Conservation (phyloP, 2,329 filamentous ascomycete genomes). For the Cytospora leucostoma region DNA sequence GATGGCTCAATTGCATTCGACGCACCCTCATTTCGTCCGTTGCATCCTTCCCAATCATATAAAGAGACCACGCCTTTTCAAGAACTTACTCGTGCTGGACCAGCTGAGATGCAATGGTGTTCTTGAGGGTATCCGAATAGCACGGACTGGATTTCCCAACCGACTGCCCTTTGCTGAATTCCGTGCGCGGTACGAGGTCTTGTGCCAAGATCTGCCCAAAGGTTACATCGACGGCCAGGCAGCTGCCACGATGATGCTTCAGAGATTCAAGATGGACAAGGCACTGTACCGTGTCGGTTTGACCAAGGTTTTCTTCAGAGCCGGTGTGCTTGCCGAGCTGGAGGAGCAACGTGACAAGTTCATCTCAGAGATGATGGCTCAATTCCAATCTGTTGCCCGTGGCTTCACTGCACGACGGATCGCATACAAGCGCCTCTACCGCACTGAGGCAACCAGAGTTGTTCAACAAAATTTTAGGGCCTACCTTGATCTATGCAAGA, state of each 20-base stretch:
- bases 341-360: conserved; percentile 93
- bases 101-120: conserved; percentile 99
- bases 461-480: conserved; percentile 93
- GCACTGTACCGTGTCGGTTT: conserved; percentile 89
- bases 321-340: conserved; percentile 91
- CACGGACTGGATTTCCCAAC: conserved; percentile 95
- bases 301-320: conserved; percentile 97
- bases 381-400: conserved; percentile 88
- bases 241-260: conserved; percentile 81
- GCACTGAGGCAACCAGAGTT: conserved; percentile 90
- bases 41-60: conserved; percentile 99
- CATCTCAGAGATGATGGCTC: conserved; percentile 90
- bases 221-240: conserved; percentile 89
- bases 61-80: conserved; percentile 91
- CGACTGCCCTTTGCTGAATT: conserved; percentile 91
- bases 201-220: conserved; percentile 85
- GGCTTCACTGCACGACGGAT: conserved; percentile 87
- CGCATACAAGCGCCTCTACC: conserved; percentile 90
- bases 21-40: conserved; percentile 96
- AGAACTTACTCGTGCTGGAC: conserved; percentile 88
- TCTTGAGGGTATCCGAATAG: conserved; percentile 96
- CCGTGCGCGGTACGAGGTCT: conserved; percentile 90
- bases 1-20: conserved; percentile 92
- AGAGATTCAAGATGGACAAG: conserved; percentile 82
- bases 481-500: conserved; percentile 85